phyloP scores from a whole-genome alignment of 177 flowering plant species.

The Telopea speciosissima region DNA sequence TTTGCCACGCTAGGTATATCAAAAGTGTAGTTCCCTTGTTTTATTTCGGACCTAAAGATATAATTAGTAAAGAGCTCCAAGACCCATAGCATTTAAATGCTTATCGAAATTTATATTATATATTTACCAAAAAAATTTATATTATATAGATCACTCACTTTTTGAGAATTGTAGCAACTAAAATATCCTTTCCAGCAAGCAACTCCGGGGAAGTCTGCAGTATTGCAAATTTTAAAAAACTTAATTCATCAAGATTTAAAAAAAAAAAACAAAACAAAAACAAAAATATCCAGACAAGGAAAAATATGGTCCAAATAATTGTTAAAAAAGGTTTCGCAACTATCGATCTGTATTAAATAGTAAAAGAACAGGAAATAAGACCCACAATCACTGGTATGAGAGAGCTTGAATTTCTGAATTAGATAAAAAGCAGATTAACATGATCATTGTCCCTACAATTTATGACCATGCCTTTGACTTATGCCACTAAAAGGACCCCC shows the following conservation, averaged over 20 bases:
- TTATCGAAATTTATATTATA: neutral
- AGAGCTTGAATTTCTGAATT: neutral
- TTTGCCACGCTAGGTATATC: conserved; percentile 84
- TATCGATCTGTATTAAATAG: neutral
- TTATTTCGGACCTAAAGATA: conserved; percentile 60
- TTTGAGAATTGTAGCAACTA: conserved; percentile 67
- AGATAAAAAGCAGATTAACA: neutral
- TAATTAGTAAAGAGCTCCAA: conserved; percentile 1
- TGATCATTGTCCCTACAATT: neutral
- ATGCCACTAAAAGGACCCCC: neutral
- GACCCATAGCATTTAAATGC: neutral
- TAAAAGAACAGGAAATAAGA: neutral
- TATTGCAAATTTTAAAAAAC: conserved; percentile 2
- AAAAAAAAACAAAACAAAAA: too few species aligned
- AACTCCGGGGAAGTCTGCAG: conserved; percentile 62
- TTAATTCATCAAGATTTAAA: conserved; percentile 3
- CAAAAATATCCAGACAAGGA: conserved; percentile 1
- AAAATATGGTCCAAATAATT: neutral
- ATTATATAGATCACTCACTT: conserved; percentile 35
- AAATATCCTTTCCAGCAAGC: conserved; percentile 59
- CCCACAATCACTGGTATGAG: neutral
- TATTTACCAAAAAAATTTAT: too few species aligned
- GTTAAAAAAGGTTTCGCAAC: neutral
- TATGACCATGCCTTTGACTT: neutral
- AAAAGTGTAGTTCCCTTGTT: conserved; percentile 75